A percentile compares a stretch with the other conserved stretches of the same genome.
phyloP scores from a whole-genome alignment of 2,329 filamentous ascomycete species.

The Pseudogymnoascus sp. region DNA sequence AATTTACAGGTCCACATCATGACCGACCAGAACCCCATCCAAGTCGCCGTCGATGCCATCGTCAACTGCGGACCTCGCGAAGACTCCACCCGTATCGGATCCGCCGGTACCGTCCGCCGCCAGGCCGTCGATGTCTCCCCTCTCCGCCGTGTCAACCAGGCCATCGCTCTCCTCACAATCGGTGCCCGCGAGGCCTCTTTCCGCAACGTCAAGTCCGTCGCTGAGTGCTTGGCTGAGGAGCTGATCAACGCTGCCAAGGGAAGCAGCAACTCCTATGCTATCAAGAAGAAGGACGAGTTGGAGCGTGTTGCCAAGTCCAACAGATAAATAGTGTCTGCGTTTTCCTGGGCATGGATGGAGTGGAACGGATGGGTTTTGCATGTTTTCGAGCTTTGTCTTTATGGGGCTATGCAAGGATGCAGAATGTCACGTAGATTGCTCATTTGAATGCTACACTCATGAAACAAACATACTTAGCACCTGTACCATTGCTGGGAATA shows the following conservation, averaged over 20 bases:
- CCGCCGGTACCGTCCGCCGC: constrained; percentile 97
- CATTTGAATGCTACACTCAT: constrained; percentile 20
- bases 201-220: constrained; percentile 99
- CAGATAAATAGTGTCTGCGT: constrained; percentile 63
- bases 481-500: background rate
- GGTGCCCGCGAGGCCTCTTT: constrained; percentile 98
- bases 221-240: constrained; percentile 99
- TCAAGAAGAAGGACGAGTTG: constrained; percentile 99
- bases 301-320: constrained; percentile 99
- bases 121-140: constrained; percentile 99
- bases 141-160: constrained; percentile 99
- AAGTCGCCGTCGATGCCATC: constrained; percentile 98
- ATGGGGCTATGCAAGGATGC: constrained; percentile 25
- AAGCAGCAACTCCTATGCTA: constrained; percentile 99
- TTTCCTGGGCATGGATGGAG: constrained; percentile 25
- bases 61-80: constrained; percentile 99
- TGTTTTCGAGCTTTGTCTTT: constrained; percentile 26
- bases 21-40: constrained; percentile 99
- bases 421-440: constrained; percentile 28
- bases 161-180: constrained; percentile 96
- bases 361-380: constrained; percentile 11
- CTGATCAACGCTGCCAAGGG: constrained; percentile 99
- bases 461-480: constrained; percentile 13
- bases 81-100: constrained; percentile 99
- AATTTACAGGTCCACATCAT: constrained; percentile 87